These are phyloP conservation scores for Chrysanthemum lavandulifolium DNA, from an alignment of 129 eudicot genomes.

Conservation along the genomic window DNA sequence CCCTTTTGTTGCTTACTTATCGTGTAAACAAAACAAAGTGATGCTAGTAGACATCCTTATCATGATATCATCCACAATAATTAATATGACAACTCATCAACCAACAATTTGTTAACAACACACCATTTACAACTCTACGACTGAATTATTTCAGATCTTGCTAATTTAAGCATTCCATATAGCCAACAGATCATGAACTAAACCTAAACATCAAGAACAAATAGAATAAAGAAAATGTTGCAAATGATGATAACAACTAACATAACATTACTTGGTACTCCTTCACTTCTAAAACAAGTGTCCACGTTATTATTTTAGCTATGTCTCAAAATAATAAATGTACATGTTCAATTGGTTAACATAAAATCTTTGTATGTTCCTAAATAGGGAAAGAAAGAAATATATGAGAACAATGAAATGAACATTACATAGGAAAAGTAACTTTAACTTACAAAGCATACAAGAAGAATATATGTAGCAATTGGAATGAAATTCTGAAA, in stretches of 20 bases:
- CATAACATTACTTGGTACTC: too few relatives aligned
- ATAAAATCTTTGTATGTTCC: too few relatives aligned
- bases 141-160: constrained; percentile 20
- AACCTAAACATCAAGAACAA: not conserved
- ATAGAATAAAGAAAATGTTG: not conserved
- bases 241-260: not conserved
- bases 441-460: constrained; percentile 28
- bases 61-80: not conserved
- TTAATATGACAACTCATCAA: not conserved
- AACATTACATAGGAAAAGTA: not conserved
- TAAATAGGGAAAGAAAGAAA: too few relatives aligned
- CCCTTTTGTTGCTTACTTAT: not conserved
- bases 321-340: too few relatives aligned
- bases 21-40: not conserved
- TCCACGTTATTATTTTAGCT: too few relatives aligned
- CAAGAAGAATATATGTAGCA: constrained; percentile 6
- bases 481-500: not conserved
- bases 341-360: too few relatives aligned
- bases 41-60: not conserved
- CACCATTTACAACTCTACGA: constrained; percentile 14
- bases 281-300: too few relatives aligned
- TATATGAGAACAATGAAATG: not conserved
- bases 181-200: constrained; percentile 15
- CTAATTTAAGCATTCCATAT: constrained; percentile 1
- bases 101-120: not conserved